Evolutionary conservation across 2,329 filamentous ascomycete genomes (phyloP), one percentile per base, ranked within the genome.

Genomic region (Pestalotiopsis sp.): DNA sequence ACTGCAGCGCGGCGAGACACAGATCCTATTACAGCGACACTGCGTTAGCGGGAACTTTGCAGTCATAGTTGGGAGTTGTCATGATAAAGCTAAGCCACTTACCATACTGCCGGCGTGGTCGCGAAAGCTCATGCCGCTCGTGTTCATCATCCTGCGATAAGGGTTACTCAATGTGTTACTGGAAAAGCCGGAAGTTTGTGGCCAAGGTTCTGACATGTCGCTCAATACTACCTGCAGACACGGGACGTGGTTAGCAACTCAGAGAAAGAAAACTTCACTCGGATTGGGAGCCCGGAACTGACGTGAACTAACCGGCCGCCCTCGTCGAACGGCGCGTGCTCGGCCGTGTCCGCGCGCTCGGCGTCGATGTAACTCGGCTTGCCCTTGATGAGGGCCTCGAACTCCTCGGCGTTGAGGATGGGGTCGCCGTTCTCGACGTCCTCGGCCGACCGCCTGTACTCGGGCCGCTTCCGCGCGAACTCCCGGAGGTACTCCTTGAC

Each of bases 201-300:
- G 86, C 94, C 94, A 98, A 92, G 96, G 95, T 87, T 87, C 95
- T 89, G 91, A 99, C 96, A 99, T 99, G 88, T 99, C 96, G 90
- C 94, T 97, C 79, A 99, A 85, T 79, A 99, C 93, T 78, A 99
- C 89, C 87, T 90, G 71, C 31, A 71, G 14, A 52, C 17, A 17
- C 13, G 9, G 71, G 14, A 52, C 17, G 13, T 13, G 11, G 20
- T 59, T 31, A 38, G 41, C 36, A n/a, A 27, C 36, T 36, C 31
- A 25, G 7, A 23, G 31, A 12, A 9, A 36, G 31, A 9, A 9
- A 9, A 36, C 31, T 36, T 36, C 31, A 36, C 31, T 36, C 1
- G 31, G 7, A 36, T 36, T 2, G 31, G 17, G 41, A 62, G 52
- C 5, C 45, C 59, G n/a, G 6, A 23, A 66, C 85, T 76, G 76